phyloP scores from a whole-genome alignment of 768 basidiomycete species.

The Termitomyces sp. region DNA sequence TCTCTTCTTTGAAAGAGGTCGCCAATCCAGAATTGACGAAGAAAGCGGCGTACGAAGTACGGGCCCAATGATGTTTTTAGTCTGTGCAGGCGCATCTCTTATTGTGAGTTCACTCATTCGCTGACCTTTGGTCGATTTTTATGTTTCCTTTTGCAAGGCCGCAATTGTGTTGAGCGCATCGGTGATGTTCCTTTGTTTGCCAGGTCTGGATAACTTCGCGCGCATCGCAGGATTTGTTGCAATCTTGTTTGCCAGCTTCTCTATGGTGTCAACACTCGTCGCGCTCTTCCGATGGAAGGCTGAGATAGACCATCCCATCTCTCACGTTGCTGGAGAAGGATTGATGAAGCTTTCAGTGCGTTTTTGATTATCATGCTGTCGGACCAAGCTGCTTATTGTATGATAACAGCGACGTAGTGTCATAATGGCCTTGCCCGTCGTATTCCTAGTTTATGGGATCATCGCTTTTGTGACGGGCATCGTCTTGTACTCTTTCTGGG shows the following conservation, averaged over 20 bases:
- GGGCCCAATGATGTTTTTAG: constrained; percentile 54
- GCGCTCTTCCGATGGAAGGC: constrained; percentile 67
- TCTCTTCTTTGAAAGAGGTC: constrained; percentile 55
- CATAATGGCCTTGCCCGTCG: constrained; percentile 65
- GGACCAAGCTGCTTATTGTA: background rate
- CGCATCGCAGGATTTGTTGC: constrained; percentile 64
- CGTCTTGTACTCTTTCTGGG: background rate
- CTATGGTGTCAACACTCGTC: constrained; percentile 63
- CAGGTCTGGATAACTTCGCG: constrained; percentile 60
- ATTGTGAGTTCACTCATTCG: constrained; percentile 40
- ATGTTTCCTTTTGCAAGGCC: constrained; percentile 40
- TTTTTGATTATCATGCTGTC: constrained; percentile 2
- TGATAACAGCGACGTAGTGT: constrained; percentile 48
- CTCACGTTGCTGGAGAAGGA: constrained; percentile 52
- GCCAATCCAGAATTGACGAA: constrained; percentile 47
- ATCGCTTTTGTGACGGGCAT: constrained; percentile 63
- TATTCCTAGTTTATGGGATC: constrained; percentile 68
- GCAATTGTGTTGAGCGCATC: constrained; percentile 78
- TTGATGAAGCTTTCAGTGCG: constrained; percentile 42
- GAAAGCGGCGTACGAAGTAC: constrained; percentile 49
- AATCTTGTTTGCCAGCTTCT: constrained; percentile 60
- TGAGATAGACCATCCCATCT: constrained; percentile 49
- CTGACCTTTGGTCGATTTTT: constrained; percentile 9
- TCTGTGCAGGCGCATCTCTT: constrained; percentile 61
- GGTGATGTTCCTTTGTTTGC: constrained; percentile 75